These are phyloP conservation scores for Claviceps lovelessii DNA, from an alignment of 2,329 filamentous ascomycete species.

Conservation along the genomic window DNA sequence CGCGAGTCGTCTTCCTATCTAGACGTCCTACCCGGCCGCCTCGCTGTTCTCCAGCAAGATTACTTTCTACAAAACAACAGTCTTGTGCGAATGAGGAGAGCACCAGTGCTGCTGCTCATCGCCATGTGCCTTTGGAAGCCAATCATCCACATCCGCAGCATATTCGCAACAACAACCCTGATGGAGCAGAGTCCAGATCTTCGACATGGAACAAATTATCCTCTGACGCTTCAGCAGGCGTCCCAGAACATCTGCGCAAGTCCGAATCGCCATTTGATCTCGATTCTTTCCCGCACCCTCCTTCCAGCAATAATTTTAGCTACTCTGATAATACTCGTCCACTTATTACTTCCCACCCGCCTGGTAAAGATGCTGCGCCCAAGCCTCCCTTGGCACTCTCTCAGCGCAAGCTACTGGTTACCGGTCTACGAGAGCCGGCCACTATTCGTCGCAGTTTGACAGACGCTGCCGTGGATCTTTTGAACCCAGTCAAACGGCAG, in stretches of 20 bases:
- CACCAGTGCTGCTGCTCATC: neutral
- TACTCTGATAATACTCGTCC: neutral
- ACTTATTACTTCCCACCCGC: neutral
- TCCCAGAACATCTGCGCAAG: neutral
- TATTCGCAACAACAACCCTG: neutral
- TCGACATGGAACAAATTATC: neutral
- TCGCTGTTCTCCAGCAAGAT: slow-evolving; percentile 8
- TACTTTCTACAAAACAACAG: neutral
- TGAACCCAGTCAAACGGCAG: slow-evolving; percentile 15
- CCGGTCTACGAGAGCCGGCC: neutral
- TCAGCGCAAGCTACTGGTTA: slow-evolving; percentile 2
- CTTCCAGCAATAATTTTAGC: slow-evolving; percentile 4
- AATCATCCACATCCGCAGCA: neutral
- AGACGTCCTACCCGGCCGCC: slow-evolving; percentile 11
- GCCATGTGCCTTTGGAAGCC: neutral
- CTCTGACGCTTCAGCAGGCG: neutral
- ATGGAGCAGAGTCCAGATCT: neutral
- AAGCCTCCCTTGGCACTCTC: slow-evolving; percentile 5
- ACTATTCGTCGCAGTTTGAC: slow-evolving; percentile 4
- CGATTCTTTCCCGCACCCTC: slow-evolving; percentile 12
- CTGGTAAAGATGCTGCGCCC: neutral
- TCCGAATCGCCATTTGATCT: slow-evolving; percentile 12
- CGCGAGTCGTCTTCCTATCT: slow-evolving; percentile 15
- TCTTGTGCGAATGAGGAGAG: neutral
- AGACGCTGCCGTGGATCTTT: slow-evolving; percentile 6